Evolutionary conservation across 305 asterid species (phyloP), one percentile per base, ranked within the genome.

Genomic region (Fraxinus albicans): DNA sequence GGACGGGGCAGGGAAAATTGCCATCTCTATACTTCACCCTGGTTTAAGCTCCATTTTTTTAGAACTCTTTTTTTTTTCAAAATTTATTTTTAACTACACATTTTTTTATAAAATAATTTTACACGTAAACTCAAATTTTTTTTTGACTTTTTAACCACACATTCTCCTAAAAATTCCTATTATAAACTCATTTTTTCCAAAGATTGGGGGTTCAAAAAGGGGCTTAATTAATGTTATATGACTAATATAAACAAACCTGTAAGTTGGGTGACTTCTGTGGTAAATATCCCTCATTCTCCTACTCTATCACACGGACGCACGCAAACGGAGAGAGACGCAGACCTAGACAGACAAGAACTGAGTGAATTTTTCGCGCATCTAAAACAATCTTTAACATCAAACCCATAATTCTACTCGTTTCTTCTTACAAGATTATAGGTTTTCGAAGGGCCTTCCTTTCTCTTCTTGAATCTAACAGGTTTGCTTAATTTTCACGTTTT

Each of bases 381-480:
- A 15, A 10, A 72, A 13, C 25, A 72, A 36, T 29, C 76, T 72
- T 70, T 29, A 15, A 15, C 76, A 13, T 72, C 25, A 15, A 33
- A 72, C 27, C 44, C 25, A 72, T 17, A 72, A 33, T 72, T 72
- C 25, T 72, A 12, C 44, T 33, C 35, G 10, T 31, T 31, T 70
- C 9, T 33, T 17, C 36, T 33, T 72, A 23, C 12, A 33, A 33
- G 12, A 72, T 31, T 33, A 33, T 6, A 72, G 15, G 27, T 69
- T 72, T 25, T 10, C 42, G 69, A 21, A 76, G 42, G 70, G 70
- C 13, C 6, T 19, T 23, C 44, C 13, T 65, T 13, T 38, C 58
- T 73, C 75, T 76, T 70, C 42, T 78, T 0, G 47, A 81, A 50
- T 67, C 67, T 31, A 73, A 77, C 84, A 82, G 86, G 89, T 87